Percentiles rank a stretch among this genome's conserved stretches.
Evolutionary conservation across 306 rosid species (phyloP).

Genomic region (Cucurbita moschata): DNA sequence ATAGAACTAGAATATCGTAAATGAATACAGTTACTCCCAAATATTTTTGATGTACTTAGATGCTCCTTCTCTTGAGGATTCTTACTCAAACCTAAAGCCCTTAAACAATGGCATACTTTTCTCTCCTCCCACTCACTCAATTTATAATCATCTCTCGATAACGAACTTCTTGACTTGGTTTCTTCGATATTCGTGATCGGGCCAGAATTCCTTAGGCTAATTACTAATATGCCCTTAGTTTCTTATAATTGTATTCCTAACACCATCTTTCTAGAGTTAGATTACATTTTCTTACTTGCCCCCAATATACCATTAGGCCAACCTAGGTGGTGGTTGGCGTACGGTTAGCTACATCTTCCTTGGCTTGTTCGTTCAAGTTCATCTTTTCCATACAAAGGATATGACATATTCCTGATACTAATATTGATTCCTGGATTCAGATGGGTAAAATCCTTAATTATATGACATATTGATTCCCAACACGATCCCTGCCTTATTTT

Average conservation of each 20-base stretch:
- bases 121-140: too few species aligned
- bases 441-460: not conserved
- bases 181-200: too few species aligned
- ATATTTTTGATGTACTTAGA: not conserved
- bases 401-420: not conserved
- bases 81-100: too few species aligned
- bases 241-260: too few species aligned
- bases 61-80: too few species aligned
- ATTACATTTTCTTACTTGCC: not conserved
- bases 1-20: too few species aligned
- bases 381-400: not conserved
- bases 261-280: not conserved
- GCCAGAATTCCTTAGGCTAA: too few species aligned
- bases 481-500: not conserved
- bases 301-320: not conserved
- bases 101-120: too few species aligned
- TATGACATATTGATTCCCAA: not conserved
- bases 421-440: not conserved
- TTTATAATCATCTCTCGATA: too few species aligned
- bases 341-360: not conserved
- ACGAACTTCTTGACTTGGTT: too few species aligned
- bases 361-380: not conserved
- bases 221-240: too few species aligned
- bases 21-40: not conserved
- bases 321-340: not conserved